Base-by-base conservation (phyloP, 176 grass and related monocot species). In the Oryza glumipatula region DNA sequence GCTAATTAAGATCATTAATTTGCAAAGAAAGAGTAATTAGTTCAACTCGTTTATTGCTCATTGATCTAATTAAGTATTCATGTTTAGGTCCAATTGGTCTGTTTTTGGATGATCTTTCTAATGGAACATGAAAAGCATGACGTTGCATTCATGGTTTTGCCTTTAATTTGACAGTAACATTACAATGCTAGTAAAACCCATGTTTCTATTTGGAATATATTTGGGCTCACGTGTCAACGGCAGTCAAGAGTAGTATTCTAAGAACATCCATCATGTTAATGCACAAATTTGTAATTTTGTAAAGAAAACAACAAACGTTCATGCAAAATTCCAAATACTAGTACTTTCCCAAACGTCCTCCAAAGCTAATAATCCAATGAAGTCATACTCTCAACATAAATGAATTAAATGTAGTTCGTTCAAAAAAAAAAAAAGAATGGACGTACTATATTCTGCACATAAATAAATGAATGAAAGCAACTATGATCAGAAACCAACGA, bases 261-360 rank as follows among this genome's bases (percentile, higher is more conserved):
- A 46, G 32, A 70, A 46, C 21, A 35, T 12, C 24, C 54, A 60
- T 33, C 33, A 73, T 80, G 61, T 3, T 64, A 47, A 16, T 11
- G 21, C 22, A 49, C 5, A 41, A 61, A 16, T 23, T 6, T 54
- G 21, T 67, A 19, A 35, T 6, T 2, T 0, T 66, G 14, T 19
- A 17, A 45, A 65, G 6, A 79, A 81, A 43, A 7, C 54, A 11
- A 32, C 21, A 22, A 70, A 56, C 11, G 2, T 14, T 17, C 30
- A 23, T 81, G 21, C 47, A 43, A 70, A 81, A 7, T 60, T 81
- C 32, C 67, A 58, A 56, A 81, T 41, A 58, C 4, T 48, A 49
- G 64, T 49, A 67, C 60, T 41, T 47, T 4, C 1, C 13, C 51
- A 54, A 54, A 30, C 15, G 7, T 26, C 13, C 46, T 54, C 4